Evolutionary conservation across 306 rosid genomes (phyloP), one percentile per base, ranked within the genome.

Genomic region (Glycine tomentella): DNA sequence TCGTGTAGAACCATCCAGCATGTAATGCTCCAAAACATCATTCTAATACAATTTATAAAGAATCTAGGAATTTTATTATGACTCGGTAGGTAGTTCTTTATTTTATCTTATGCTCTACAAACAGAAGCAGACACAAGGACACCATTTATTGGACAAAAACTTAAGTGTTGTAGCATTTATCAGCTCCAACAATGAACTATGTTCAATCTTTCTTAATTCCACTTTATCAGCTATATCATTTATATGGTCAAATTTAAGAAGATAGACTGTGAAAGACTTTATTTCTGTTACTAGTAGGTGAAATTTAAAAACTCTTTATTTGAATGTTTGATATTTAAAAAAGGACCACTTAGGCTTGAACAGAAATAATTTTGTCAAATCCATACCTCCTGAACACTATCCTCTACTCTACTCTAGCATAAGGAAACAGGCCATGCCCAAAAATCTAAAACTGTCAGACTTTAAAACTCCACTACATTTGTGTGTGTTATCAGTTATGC

Each of bases 151-250:
- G 31, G 31, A 25, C 31, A 25, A 25, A 25, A 25, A 25, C 31
- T 25, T 25, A 25, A 25, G 31, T 25, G 31, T 25, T 25, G 1
- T 25, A 25, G 31, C 31, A 25, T 25, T 25, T 25, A 38, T 55
- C n/a, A 48, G 48, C 64, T 51, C 51, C 48, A 59, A 69, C 42
- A 56, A 58, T 42, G 44, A 53, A 74, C 69, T 45, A 46, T 16
- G 13, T 45, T 36, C 16, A 68, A 76, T 9, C 42, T 20, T 59
- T 69, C 31, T 2, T 25, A 25, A 25, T 25, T 25, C 31, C 69
- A 70, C 9, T 77, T 61, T 15, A 49, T 70, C 65, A 49, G 13
- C 72, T 15, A 69, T 69, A 57, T 42, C 68, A 46, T 48, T 75
- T 3, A 61, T 20, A 69, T 25, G 31, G 10, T 9, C n/a, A 25